Evolutionary conservation across 805 yeast species (phyloP).

Genomic region (Metschnikowia anglica): DNA sequence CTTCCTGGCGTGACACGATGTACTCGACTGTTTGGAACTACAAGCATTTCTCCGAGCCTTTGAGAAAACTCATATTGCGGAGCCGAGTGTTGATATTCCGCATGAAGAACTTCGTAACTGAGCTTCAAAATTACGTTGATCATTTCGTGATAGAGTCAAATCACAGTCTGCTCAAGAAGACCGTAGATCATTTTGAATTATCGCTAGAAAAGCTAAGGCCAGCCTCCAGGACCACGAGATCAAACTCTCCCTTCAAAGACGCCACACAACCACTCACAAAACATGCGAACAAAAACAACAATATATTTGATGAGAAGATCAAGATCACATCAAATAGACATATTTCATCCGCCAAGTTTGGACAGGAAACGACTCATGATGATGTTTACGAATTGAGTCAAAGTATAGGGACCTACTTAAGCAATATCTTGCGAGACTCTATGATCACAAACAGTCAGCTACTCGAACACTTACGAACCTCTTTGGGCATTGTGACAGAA

Average conservation of each 20-base stretch:
- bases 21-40: conserved; percentile 67
- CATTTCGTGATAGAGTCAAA: conserved; percentile 59
- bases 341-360: conserved; percentile 6
- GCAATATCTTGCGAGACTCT: conserved; percentile 63
- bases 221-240: conserved; percentile 6
- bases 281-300: conserved; percentile 21
- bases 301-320: conserved; percentile 26
- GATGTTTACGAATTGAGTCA: conserved; percentile 33
- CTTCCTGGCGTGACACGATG: conserved; percentile 63
- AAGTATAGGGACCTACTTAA: conserved; percentile 55
- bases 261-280: conserved; percentile 13
- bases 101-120: conserved; percentile 56
- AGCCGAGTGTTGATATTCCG: conserved; percentile 55
- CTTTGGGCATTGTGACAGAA: conserved; percentile 48
- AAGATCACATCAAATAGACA: conserved; percentile 11
- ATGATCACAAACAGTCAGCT: conserved; percentile 60
- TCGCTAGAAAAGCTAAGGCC: conserved; percentile 11
- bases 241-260: conserved; percentile 11
- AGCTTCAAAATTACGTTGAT: conserved; percentile 54
- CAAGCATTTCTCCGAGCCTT: conserved; percentile 38
- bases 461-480: conserved; percentile 44
- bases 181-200: conserved; percentile 12
- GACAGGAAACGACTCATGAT: conserved; percentile 1
- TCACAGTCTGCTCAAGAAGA: conserved; percentile 43
- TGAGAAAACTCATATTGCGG: conserved; percentile 54